Percentiles rank a stretch among this genome's conserved stretches.
These are phyloP conservation scores for Yamadazyma sp. DNA, from an alignment of 1,139 yeast species.

Conservation along the genomic window DNA sequence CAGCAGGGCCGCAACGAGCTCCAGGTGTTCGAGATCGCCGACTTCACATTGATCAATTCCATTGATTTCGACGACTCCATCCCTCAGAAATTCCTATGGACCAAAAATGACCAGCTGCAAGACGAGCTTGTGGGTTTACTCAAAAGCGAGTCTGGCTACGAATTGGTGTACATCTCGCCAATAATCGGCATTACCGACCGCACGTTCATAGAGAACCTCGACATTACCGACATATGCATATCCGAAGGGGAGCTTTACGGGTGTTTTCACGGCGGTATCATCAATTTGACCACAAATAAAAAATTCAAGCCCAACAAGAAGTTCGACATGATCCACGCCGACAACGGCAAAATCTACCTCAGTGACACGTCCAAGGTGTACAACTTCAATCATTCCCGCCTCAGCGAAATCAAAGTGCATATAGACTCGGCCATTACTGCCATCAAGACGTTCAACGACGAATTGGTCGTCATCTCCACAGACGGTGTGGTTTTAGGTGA, in stretches of 20 bases:
- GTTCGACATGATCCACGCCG: constrained; percentile 5
- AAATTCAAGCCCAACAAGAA: constrained; percentile 8
- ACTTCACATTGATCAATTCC: constrained; percentile 16
- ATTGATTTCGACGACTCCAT: constrained; percentile 6
- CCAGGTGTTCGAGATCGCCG: constrained; percentile 15
- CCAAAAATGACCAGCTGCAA: constrained; percentile 3
- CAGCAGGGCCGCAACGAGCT: constrained; percentile 8
- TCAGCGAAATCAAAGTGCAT: constrained; percentile 3
- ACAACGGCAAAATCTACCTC: constrained; percentile 6
- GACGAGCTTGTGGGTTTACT: constrained; percentile 11
- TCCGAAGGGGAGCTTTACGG: constrained; percentile 14
- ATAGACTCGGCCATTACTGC: constrained; percentile 2
- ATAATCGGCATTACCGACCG: constrained; percentile 14
- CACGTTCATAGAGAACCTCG: constrained; percentile 8
- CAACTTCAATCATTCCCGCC: constrained; percentile 1
- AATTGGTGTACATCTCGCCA: constrained; percentile 15
- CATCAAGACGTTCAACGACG: constrained; percentile 3
- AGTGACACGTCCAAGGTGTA: constrained; percentile 6
- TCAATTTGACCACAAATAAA: constrained; percentile 9
- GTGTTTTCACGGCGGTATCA: constrained; percentile 15
- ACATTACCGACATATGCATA: constrained; percentile 12
- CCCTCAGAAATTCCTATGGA: constrained; percentile 6
- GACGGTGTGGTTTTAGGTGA: constrained; percentile 10
- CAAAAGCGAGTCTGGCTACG: constrained; percentile 2
- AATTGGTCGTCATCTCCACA: constrained; percentile 7